These are phyloP conservation scores for Isatis lusitanica DNA, from an alignment of 441 rosid genomes.

Conservation along the genomic window DNA sequence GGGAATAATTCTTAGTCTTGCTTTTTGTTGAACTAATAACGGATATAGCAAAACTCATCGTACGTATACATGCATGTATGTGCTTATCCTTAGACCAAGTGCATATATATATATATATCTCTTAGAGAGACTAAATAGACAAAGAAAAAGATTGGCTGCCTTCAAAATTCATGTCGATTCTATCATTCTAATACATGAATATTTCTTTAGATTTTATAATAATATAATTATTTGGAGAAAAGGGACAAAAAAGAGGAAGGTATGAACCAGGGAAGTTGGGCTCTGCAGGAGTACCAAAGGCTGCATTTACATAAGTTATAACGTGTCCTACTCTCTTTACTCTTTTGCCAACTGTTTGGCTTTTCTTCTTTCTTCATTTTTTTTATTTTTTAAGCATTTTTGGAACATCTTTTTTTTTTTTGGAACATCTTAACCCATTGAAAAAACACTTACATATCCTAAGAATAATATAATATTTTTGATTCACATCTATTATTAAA, in stretches of 20 bases:
- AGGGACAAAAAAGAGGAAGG: conserved; percentile 34
- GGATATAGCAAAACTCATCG: conserved; percentile 9
- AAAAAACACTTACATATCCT: background rate
- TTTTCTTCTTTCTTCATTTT: background rate
- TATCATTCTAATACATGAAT: background rate
- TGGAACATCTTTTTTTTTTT: background rate
- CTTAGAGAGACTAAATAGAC: conserved; percentile 3
- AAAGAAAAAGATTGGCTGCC: background rate
- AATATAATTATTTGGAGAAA: background rate
- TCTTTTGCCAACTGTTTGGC: conserved; percentile 24
- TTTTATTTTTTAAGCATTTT: background rate
- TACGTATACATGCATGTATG: conserved; percentile 7
- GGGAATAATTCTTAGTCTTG: conserved; percentile 9
- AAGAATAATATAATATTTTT: background rate
- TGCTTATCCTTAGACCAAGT: conserved; percentile 22
- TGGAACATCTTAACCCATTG: background rate
- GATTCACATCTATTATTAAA: background rate
- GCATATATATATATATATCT: background rate
- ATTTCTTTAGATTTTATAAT: background rate
- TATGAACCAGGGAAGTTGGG: conserved; percentile 38
- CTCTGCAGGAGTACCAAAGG: conserved; percentile 36
- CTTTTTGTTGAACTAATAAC: background rate
- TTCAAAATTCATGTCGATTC: background rate
- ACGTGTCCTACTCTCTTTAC: conserved; percentile 21
- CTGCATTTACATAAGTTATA: background rate